phyloP scores from a whole-genome alignment of 306 rosid genomes.

The Quercus glauca region DNA sequence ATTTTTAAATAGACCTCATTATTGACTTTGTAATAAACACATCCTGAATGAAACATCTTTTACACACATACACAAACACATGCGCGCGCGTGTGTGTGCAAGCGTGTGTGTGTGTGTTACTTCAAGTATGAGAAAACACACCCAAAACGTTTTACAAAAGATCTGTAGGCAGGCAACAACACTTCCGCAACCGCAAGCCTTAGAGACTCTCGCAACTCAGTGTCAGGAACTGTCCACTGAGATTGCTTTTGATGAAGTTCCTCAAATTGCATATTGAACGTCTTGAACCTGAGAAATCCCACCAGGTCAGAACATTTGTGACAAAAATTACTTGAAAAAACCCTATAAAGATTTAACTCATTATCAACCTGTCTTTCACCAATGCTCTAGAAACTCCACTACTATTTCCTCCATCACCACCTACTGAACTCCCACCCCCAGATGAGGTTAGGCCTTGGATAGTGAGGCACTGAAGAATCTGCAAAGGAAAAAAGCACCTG shows the following conservation, averaged over 20 bases:
- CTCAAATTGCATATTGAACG: constrained; percentile 79
- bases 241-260: constrained; percentile 97
- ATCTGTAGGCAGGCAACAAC: constrained; percentile 88
- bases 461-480: constrained; percentile 86
- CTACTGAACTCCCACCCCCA: constrained; percentile 60
- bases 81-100: not conserved
- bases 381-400: constrained; percentile 96
- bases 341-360: not conserved
- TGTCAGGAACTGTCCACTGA: constrained; percentile 96
- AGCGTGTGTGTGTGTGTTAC: not conserved
- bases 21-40: too few relatives aligned
- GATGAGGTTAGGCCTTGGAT: constrained; percentile 87
- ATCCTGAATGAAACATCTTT: not conserved
- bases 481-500: constrained; percentile 37
- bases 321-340: not conserved
- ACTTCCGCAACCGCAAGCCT: constrained; percentile 95
- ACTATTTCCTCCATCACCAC: constrained; percentile 69
- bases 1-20: not conserved
- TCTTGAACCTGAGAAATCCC: constrained; percentile 65
- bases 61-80: not conserved
- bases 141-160: constrained; percentile 86
- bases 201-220: constrained; percentile 89
- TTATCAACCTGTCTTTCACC: constrained; percentile 74
- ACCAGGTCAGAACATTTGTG: constrained; percentile 14
- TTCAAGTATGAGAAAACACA: constrained; percentile 29